Evolutionary conservation across 805 yeast species (phyloP).

Genomic region (Clavispora carvajalis): DNA sequence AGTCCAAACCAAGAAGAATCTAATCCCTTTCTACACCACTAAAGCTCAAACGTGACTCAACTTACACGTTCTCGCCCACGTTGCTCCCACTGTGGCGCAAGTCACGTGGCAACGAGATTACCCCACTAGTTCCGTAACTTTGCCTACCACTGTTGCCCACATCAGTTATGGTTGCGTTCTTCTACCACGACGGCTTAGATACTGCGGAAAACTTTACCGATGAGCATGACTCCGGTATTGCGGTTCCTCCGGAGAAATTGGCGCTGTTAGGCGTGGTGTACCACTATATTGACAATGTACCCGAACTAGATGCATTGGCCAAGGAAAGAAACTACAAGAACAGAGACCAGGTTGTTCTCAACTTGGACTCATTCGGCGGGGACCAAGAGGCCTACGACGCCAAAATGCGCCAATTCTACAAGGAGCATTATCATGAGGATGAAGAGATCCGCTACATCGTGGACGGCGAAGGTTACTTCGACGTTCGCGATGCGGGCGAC

Average conservation of each 20-base stretch:
- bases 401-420: slow-evolving; percentile 66
- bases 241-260: slow-evolving; percentile 48
- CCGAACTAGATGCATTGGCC: slow-evolving; percentile 64
- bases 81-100: too few relatives aligned
- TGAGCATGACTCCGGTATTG: slow-evolving; percentile 66
- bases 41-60: too few relatives aligned
- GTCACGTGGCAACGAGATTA: too few relatives aligned
- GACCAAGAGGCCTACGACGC: slow-evolving; percentile 49
- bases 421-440: slow-evolving; percentile 92
- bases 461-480: slow-evolving; percentile 91
- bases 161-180: slow-evolving; percentile 44
- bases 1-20: too few relatives aligned
- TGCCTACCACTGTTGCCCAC: too few relatives aligned
- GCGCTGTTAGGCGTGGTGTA: slow-evolving; percentile 65
- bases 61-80: too few relatives aligned
- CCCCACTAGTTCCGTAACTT: too few relatives aligned
- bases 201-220: slow-evolving; percentile 54
- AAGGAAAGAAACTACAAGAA: slow-evolving; percentile 68
- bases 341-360: slow-evolving; percentile 65
- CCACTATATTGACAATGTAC: slow-evolving; percentile 42
- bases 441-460: slow-evolving; percentile 90
- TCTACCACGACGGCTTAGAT: slow-evolving; percentile 60
- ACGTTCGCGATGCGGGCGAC: slow-evolving; percentile 60
- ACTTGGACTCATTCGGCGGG: slow-evolving; percentile 56
- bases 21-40: too few relatives aligned